Percentiles rank a stretch among this genome's conserved stretches.
Conservation (phyloP, 306 rosid genomes). For the Vigna mungo region DNA sequence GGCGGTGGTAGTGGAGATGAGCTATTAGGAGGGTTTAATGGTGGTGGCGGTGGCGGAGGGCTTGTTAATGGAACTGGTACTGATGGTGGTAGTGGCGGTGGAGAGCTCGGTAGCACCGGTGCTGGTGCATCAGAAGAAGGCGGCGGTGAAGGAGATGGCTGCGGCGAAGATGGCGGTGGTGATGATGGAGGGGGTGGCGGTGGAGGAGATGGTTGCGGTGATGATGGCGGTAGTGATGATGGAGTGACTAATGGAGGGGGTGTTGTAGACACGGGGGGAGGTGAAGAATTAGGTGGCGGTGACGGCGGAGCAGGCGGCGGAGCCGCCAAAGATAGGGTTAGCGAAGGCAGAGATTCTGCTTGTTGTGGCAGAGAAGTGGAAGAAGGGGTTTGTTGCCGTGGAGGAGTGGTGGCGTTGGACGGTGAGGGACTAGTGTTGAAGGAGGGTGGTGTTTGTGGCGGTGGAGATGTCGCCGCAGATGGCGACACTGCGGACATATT, state of each 20-base stretch:
- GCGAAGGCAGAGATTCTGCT: conserved; percentile 30
- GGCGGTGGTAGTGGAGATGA: too few relatives aligned
- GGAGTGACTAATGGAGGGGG: conserved; percentile 37
- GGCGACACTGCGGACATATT: conserved; percentile 73
- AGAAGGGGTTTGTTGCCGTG: not conserved
- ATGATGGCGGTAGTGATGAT: not conserved
- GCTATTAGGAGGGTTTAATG: too few relatives aligned
- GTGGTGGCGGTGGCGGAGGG: conserved; percentile 31
- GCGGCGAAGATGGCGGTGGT: too few relatives aligned
- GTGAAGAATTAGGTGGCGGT: conserved; percentile 38
- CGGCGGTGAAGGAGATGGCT: too few relatives aligned
- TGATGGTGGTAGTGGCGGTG: conserved; percentile 36
- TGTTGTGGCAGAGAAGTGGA: conserved; percentile 41
- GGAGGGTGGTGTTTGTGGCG: conserved; percentile 39
- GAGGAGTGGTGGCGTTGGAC: conserved; percentile 36
- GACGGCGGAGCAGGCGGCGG: conserved; percentile 30
- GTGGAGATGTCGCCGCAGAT: conserved; percentile 64
- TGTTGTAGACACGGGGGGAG: conserved; percentile 44
- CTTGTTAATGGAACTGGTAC: conserved; percentile 30
- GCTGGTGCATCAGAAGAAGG: too few relatives aligned
- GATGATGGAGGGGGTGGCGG: too few relatives aligned
- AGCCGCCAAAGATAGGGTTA: conserved; percentile 46
- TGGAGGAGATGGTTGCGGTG: not conserved
- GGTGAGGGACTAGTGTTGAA: conserved; percentile 14
- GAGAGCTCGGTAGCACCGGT: not conserved